A percentile compares a stretch with the other conserved stretches of the same genome.
These are phyloP conservation scores for Canariomyces notabilis DNA, from an alignment of 2,329 filamentous ascomycete species.

Conservation along the genomic window DNA sequence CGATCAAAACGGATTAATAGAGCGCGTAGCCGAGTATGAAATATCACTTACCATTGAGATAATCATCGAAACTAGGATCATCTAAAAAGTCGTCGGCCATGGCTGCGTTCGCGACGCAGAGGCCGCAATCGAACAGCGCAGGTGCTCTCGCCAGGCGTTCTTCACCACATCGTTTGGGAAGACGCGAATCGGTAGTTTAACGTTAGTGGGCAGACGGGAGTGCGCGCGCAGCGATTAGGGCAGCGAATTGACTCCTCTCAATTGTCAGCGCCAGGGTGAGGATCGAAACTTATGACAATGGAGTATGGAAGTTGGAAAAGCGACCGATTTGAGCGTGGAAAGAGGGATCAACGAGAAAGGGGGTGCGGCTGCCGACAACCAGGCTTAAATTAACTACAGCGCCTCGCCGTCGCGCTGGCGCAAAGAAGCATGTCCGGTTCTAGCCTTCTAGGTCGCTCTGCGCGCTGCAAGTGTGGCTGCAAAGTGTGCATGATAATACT, in stretches of 20 bases:
- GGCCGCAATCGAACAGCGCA: not conserved
- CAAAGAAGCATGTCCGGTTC: too few species aligned
- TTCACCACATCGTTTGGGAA: not conserved
- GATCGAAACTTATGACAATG: too few species aligned
- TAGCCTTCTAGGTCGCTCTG: too few species aligned
- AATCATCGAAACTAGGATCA: conserved; percentile 14
- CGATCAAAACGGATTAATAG: not conserved
- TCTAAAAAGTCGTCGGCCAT: conserved; percentile 20
- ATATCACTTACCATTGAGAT: conserved; percentile 15
- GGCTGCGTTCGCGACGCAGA: not conserved
- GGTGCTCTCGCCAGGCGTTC: not conserved
- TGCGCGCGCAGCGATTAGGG: not conserved
- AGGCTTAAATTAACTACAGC: too few species aligned
- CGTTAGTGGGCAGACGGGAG: not conserved
- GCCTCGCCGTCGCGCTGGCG: too few species aligned
- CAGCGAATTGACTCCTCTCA: not conserved
- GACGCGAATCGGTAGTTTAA: not conserved
- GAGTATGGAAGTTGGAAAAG: too few species aligned
- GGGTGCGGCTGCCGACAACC: too few species aligned
- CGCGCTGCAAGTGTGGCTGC: too few species aligned
- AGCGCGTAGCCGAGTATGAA: not conserved
- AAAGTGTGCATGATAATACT: too few species aligned
- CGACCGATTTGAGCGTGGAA: too few species aligned
- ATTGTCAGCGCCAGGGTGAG: too few species aligned
- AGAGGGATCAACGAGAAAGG: too few species aligned